phyloP scores from a whole-genome alignment of 441 rosid species.

The Raphanus hybrid region DNA sequence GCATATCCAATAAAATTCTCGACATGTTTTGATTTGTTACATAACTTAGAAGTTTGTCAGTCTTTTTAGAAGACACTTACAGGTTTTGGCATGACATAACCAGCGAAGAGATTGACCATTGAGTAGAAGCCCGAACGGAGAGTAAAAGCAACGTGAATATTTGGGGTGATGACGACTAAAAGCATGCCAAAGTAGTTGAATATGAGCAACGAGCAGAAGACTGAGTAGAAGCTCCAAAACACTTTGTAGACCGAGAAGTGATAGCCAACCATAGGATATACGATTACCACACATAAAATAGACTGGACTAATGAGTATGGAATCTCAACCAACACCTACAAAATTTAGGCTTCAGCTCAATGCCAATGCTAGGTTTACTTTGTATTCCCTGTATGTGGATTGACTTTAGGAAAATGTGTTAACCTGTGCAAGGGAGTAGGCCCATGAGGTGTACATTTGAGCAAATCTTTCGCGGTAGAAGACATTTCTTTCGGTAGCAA shows the following conservation, averaged over 20 bases:
- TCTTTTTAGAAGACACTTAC: slow-evolving; percentile 40
- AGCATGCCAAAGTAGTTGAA: slow-evolving; percentile 63
- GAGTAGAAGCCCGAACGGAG: slow-evolving; percentile 53
- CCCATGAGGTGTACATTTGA: slow-evolving; percentile 70
- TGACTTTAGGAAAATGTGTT: not conserved
- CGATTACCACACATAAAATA: slow-evolving; percentile 41
- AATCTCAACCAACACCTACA: slow-evolving; percentile 56
- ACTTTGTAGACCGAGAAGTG: slow-evolving; percentile 53
- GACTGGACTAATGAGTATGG: slow-evolving; percentile 54
- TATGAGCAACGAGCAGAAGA: slow-evolving; percentile 57
- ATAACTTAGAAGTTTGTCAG: not conserved
- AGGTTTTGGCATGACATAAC: slow-evolving; percentile 67
- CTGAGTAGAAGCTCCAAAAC: slow-evolving; percentile 51
- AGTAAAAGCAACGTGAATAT: slow-evolving; percentile 51
- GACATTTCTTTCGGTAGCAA: slow-evolving; percentile 62
- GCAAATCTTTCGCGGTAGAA: slow-evolving; percentile 71
- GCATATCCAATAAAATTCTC: slow-evolving; percentile 32
- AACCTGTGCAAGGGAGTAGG: slow-evolving; percentile 75
- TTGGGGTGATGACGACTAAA: slow-evolving; percentile 50
- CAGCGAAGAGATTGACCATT: slow-evolving; percentile 58
- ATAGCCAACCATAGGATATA: slow-evolving; percentile 60
- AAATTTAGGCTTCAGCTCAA: not conserved
- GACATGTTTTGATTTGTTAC: not conserved
- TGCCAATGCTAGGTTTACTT: not conserved
- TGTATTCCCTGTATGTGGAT: not conserved